A percentile compares a stretch with the other conserved stretches of the same genome.
phyloP scores from a whole-genome alignment of 148 eudicot species.

The Nepenthes mirabilis region DNA sequence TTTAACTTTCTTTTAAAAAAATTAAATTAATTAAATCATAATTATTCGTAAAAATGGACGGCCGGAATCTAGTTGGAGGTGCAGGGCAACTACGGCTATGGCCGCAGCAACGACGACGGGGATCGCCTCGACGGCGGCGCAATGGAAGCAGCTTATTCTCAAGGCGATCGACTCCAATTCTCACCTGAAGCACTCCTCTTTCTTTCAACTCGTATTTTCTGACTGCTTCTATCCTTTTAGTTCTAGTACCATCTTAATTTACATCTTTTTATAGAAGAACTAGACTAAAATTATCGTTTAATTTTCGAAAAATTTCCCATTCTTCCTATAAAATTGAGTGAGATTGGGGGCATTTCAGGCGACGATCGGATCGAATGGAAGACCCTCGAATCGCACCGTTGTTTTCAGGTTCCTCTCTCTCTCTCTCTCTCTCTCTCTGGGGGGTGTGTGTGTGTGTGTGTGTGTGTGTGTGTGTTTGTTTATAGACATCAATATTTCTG shows the following conservation, averaged over 20 bases:
- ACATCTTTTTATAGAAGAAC: too few species aligned
- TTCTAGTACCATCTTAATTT: too few species aligned
- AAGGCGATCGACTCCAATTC: conserved; percentile 61
- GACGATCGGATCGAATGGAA: conserved; percentile 56
- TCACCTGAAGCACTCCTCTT: conserved; percentile 58
- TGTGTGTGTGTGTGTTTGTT: too few species aligned
- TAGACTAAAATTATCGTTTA: too few species aligned
- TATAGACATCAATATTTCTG: neutral
- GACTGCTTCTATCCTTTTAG: neutral
- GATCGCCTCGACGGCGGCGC: conserved; percentile 8
- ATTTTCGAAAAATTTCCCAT: neutral
- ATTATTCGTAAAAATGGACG: too few species aligned
- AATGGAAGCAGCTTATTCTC: conserved; percentile 86
- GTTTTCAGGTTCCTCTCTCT: conserved; percentile 56
- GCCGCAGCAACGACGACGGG: conserved; percentile 16
- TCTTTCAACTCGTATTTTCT: conserved; percentile 56
- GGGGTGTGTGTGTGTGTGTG: too few species aligned
- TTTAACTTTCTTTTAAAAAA: too few species aligned
- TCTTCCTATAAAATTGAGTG: neutral
- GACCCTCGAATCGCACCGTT: conserved; percentile 80
- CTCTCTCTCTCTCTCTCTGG: neutral
- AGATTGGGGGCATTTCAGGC: conserved; percentile 23
- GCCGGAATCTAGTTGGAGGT: neutral
- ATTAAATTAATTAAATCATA: too few species aligned
- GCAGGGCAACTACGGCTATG: conserved; percentile 14